A percentile compares a stretch with the other conserved stretches of the same genome.
phyloP scores from a whole-genome alignment of 1,139 yeast species.

The Taiozyma onychis region DNA sequence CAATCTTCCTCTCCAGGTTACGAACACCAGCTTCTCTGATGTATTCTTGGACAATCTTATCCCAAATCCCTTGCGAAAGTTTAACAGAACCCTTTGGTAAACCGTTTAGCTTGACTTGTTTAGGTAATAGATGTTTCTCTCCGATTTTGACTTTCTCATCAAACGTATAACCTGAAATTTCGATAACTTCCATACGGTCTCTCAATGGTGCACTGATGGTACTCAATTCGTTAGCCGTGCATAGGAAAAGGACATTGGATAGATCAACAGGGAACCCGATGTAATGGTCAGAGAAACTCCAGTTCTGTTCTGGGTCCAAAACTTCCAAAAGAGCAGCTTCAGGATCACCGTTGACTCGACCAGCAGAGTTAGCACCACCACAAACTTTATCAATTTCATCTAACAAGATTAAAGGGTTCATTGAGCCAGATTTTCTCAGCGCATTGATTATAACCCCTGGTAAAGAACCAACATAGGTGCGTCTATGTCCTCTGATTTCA shows the following conservation, averaged over 20 bases:
- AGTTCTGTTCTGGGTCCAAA: constrained; percentile 87
- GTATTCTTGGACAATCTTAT: constrained; percentile 59
- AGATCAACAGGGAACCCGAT: constrained; percentile 84
- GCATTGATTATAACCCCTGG: constrained; percentile 85
- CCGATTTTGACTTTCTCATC: constrained; percentile 78
- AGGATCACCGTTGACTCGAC: constrained; percentile 74
- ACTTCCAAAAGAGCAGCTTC: constrained; percentile 88
- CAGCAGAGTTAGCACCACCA: constrained; percentile 42
- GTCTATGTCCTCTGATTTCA: constrained; percentile 86
- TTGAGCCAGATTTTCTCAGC: constrained; percentile 66
- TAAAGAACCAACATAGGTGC: constrained; percentile 93
- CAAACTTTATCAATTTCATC: constrained; percentile 89
- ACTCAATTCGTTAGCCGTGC: constrained; percentile 84
- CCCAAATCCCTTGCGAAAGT: constrained; percentile 47
- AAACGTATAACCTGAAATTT: constrained; percentile 76
- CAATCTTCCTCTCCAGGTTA: constrained; percentile 65
- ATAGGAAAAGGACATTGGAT: constrained; percentile 77
- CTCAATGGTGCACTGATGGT: constrained; percentile 73
- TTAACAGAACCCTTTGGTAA: constrained; percentile 39
- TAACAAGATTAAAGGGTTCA: constrained; percentile 83
- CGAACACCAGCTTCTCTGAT: constrained; percentile 90
- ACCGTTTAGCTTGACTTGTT: constrained; percentile 71
- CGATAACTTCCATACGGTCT: constrained; percentile 84
- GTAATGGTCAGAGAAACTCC: constrained; percentile 75
- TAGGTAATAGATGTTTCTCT: constrained; percentile 64